Evolutionary conservation across 1,139 yeast species (phyloP).

Genomic region (Geotrichum carabidarum): DNA sequence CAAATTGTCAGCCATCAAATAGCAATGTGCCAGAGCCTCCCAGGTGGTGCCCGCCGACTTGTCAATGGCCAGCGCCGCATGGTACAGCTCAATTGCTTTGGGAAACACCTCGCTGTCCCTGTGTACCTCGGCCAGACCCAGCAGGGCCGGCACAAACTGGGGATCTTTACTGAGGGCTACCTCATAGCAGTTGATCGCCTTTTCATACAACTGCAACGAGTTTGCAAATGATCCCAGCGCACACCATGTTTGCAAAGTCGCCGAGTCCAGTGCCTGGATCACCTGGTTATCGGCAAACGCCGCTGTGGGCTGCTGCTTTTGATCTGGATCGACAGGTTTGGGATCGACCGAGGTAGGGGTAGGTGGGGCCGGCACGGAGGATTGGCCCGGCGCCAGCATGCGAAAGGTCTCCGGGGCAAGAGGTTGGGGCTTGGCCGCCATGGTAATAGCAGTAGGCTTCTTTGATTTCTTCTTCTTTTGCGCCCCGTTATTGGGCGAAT

Average conservation of each 20-base stretch:
- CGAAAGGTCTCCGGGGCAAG: neutral
- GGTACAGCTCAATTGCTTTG: constrained; percentile 90
- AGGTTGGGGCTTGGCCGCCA: neutral
- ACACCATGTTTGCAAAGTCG: constrained; percentile 88
- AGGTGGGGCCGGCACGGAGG: constrained; percentile 1
- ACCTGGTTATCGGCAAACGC: constrained; percentile 38
- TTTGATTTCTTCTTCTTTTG: neutral
- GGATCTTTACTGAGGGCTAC: constrained; percentile 82
- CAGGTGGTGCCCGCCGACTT: constrained; percentile 93
- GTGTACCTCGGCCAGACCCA: constrained; percentile 80
- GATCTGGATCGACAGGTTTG: constrained; percentile 1
- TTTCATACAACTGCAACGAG: constrained; percentile 77
- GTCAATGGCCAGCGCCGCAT: constrained; percentile 73
- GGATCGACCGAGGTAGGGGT: neutral
- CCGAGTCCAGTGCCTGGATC: constrained; percentile 40
- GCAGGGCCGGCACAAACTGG: constrained; percentile 75
- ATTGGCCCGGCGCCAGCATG: constrained; percentile 1
- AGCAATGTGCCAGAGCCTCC: constrained; percentile 96
- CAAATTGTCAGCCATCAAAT: constrained; percentile 89
- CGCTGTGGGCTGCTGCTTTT: neutral
- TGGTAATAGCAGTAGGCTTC: neutral
- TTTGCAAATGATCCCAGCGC: constrained; percentile 86
- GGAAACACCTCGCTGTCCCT: constrained; percentile 84
- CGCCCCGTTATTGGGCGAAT: neutral
- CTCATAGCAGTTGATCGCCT: constrained; percentile 84